Conservation (phyloP, 768 basidiomycete genomes). For the Kwoniella shandongensis region DNA sequence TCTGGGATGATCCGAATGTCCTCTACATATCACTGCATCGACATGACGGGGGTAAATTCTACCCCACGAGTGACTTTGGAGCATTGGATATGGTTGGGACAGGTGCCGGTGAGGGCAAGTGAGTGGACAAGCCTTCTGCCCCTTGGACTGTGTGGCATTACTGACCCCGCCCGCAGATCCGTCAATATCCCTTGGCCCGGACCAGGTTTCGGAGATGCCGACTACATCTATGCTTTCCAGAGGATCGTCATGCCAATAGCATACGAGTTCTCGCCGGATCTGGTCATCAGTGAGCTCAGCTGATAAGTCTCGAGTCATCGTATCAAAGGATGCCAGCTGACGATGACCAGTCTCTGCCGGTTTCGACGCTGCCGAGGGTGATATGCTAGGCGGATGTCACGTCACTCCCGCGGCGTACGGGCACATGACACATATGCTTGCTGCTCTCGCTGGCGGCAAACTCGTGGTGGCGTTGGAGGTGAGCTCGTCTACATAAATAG, state of each 20-base stretch:
- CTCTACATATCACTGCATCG: conserved; percentile 94
- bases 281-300: conserved; percentile 78
- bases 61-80: conserved; percentile 90
- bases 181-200: conserved; percentile 96
- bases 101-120: conserved; percentile 75
- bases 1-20: conserved; percentile 86
- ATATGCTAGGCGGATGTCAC: conserved; percentile 83
- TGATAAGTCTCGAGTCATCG: neutral
- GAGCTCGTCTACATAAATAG: conserved; percentile 18
- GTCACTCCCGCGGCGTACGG: conserved; percentile 92
- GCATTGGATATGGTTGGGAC: conserved; percentile 81
- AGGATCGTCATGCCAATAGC: conserved; percentile 95
- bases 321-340: conserved; percentile 5
- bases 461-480: conserved; percentile 94
- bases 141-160: neutral
- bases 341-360: conserved; percentile 80
- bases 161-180: conserved; percentile 55
- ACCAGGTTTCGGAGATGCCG: conserved; percentile 84
- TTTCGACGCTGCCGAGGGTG: conserved; percentile 93
- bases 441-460: conserved; percentile 79
- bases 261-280: conserved; percentile 90
- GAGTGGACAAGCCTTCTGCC: no score
- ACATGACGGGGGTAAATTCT: conserved; percentile 86
- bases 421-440: conserved; percentile 98
- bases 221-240: conserved; percentile 96